Evolutionary conservation across 306 rosid genomes (phyloP).

Genomic region (Heteromeles arbutifolia): DNA sequence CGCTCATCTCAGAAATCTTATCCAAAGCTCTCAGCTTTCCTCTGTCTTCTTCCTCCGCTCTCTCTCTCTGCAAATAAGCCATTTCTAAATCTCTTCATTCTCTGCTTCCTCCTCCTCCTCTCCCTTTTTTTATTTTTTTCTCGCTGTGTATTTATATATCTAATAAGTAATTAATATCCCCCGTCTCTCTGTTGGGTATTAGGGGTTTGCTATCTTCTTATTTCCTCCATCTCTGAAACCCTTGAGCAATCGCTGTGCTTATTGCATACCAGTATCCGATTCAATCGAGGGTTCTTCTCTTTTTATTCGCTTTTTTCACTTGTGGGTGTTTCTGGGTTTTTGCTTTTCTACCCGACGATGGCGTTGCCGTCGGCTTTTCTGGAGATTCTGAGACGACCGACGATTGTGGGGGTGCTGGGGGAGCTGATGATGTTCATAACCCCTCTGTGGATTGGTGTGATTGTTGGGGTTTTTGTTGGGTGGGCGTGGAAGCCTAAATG

Average conservation of each 20-base stretch:
- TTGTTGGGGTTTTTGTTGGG: conserved; percentile 75
- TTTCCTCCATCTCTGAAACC: conserved; percentile 16
- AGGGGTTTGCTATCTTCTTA: not conserved
- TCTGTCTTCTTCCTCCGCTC: conserved; percentile 13
- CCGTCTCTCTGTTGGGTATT: conserved; percentile 1
- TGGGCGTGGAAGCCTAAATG: conserved; percentile 97
- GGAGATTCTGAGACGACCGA: conserved; percentile 33
- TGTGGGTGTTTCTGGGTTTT: not conserved
- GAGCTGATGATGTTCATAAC: conserved; percentile 43
- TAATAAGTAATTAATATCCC: no score
- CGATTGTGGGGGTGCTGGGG: conserved; percentile 25
- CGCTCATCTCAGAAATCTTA: conserved; percentile 63
- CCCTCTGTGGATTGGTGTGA: conserved; percentile 73
- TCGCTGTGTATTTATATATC: not conserved
- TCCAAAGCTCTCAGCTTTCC: conserved; percentile 25
- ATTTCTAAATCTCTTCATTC: conserved; percentile 35
- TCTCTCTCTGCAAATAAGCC: conserved; percentile 1
- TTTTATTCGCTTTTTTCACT: not conserved
- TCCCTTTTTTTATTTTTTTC: not conserved
- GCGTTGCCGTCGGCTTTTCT: conserved; percentile 34
- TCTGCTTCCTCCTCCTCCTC: not conserved
- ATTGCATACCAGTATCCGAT: conserved; percentile 19
- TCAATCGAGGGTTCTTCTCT: conserved; percentile 30
- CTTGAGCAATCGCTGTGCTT: conserved; percentile 29
- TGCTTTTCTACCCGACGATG: conserved; percentile 18